A percentile compares a stretch with the other conserved stretches of the same genome.
phyloP scores from a whole-genome alignment of 1,284 basidiomycete genomes.

The Fistulinella cinereoalba region DNA sequence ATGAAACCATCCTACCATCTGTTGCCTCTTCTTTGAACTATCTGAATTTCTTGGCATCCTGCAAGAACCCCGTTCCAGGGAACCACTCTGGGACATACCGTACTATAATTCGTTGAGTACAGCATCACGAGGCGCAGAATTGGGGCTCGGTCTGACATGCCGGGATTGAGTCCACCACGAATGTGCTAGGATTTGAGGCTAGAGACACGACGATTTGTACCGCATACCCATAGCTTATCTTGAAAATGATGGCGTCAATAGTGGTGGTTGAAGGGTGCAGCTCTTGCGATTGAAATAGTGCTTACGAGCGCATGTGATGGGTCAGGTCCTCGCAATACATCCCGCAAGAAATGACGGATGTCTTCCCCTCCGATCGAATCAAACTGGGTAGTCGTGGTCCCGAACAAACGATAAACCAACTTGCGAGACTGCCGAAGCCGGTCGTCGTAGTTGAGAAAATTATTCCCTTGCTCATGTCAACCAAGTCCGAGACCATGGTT shows the following conservation, averaged over 20 bases:
- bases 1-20: constrained; percentile 36
- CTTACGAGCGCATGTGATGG: constrained; percentile 23
- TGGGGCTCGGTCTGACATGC: constrained; percentile 12
- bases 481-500: constrained; percentile 27
- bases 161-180: constrained; percentile 33
- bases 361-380: constrained; percentile 24
- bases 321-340: constrained; percentile 17
- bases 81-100: constrained; percentile 47
- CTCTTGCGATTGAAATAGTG: constrained; percentile 7
- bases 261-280: constrained; percentile 5
- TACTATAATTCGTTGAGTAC: constrained; percentile 28
- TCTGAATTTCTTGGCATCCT: constrained; percentile 37
- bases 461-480: constrained; percentile 23
- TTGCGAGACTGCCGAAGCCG: constrained; percentile 21
- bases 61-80: constrained; percentile 46
- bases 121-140: neutral
- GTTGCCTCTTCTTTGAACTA: too few species aligned
- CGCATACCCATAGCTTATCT: constrained; percentile 24
- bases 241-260: constrained; percentile 17
- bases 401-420: constrained; percentile 26
- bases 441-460: constrained; percentile 20
- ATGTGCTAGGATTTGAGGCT: constrained; percentile 20
- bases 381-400: constrained; percentile 18
- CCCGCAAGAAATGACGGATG: constrained; percentile 23
- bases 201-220: constrained; percentile 17